Evolutionary conservation across 2,329 filamentous ascomycete genomes (phyloP), one percentile per base, ranked within the genome.

Genomic region (Pseudogymnoascus sp.): DNA sequence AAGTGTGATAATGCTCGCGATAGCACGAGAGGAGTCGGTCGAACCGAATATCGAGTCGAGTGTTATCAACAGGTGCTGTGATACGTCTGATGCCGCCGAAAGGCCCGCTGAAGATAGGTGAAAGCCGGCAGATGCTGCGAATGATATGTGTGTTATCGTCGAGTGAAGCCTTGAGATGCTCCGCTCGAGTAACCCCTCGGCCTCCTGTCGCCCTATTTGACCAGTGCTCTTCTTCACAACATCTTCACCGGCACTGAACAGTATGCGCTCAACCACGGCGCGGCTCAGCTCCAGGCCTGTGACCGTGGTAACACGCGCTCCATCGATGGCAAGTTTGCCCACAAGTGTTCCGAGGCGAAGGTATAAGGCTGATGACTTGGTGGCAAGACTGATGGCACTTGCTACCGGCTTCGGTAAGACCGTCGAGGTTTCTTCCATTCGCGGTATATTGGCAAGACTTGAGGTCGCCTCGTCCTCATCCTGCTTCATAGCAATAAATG

Each of bases 21-120:
- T 86, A 9, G 86, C 86, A 41, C 85, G 77, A 1, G 86, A 88
- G 1, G 85, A 87, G 70, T 89, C 86, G n/a, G 86, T 88, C 2
- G 84, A 86, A 12, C 86, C 86, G 28, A 88, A 82, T 40, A 88
- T 81, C 65, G 85, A 82, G 69, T 89, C 86, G 21, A 89, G 75
- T 0, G 82, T 81, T 2, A 80, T 80, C 7, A 88, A 75, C 0
- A 86, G 73, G 33, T 86, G 74, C 64, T 86, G 83, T 0, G 84
- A 84, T 5, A 83, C 71, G 60, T 85, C 80, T 6, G 83, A 84
- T 4, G 79, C 79, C 12, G 80, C 77, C 16, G 80, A 80, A 14
- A 86, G 72, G 4, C 83, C 80, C 1, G 83, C 80, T 8, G 79
- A 79, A 1, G 83, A 85, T 8, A 87, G 69, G 52, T 85, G 78